Conservation (phyloP, 306 rosid genomes). For the Biancaea sappan region DNA sequence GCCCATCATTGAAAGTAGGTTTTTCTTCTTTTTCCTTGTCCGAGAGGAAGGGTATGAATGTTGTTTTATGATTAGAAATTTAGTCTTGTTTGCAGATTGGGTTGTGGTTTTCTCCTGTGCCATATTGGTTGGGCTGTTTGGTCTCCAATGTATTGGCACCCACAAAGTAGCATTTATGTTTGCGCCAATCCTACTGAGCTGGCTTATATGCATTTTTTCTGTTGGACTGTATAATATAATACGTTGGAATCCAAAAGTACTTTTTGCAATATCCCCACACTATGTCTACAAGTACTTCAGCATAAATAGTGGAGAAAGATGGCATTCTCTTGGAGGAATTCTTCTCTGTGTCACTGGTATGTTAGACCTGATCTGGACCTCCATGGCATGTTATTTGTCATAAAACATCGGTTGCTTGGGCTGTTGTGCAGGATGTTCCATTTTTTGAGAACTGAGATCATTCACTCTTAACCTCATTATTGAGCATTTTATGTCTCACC, state of each 20-base stretch:
- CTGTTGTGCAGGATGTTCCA: background rate
- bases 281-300: slow-evolving; percentile 60
- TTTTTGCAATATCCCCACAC: slow-evolving; percentile 56
- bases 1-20: background rate
- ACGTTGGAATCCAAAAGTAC: slow-evolving; percentile 55
- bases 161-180: slow-evolving; percentile 67
- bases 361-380: slow-evolving; percentile 33
- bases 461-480: slow-evolving; percentile 17
- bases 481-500: slow-evolving; percentile 25
- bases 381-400: background rate
- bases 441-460: background rate
- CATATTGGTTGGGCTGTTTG: slow-evolving; percentile 73
- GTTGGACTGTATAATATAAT: slow-evolving; percentile 64
- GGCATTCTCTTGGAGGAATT: slow-evolving; percentile 85
- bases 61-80: slow-evolving; percentile 14
- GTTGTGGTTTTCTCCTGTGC: slow-evolving; percentile 66
- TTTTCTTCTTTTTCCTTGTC: slow-evolving; percentile 2
- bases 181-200: slow-evolving; percentile 58
- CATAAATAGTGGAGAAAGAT: slow-evolving; percentile 63
- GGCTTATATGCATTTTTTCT: slow-evolving; percentile 70
- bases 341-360: slow-evolving; percentile 81
- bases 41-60: background rate
- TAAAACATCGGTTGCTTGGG: slow-evolving; percentile 11
- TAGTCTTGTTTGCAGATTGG: slow-evolving; percentile 46
- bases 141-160: slow-evolving; percentile 79